Evolutionary conservation across 768 basidiomycete species (phyloP).

Genomic region (Leccinum boreale): DNA sequence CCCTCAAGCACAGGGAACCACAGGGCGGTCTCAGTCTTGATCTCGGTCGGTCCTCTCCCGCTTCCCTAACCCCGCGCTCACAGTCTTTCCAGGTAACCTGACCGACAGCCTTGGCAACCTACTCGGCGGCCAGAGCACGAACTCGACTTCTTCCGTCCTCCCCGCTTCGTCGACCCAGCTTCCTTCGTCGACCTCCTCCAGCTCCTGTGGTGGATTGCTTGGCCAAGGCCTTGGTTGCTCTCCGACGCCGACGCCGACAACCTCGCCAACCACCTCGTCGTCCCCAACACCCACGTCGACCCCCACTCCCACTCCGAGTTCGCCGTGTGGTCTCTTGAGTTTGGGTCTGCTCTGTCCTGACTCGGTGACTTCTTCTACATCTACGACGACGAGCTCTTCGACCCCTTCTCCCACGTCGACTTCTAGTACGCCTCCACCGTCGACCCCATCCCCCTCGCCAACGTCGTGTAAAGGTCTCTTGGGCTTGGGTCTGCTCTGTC

Average conservation of each 20-base stretch:
- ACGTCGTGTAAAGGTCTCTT: neutral
- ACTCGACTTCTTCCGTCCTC: slow-evolving; percentile 13
- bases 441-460: neutral
- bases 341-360: neutral
- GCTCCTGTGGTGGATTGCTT: slow-evolving; percentile 18
- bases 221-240: slow-evolving; percentile 20
- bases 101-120: neutral
- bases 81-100: neutral
- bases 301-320: neutral
- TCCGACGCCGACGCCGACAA: slow-evolving; percentile 1
- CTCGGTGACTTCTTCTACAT: neutral
- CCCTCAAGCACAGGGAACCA: slow-evolving; percentile 22
- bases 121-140: neutral
- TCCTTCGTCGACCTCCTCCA: neutral
- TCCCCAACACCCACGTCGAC: neutral
- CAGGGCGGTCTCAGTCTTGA: slow-evolving; percentile 9
- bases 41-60: slow-evolving; percentile 6
- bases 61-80: neutral
- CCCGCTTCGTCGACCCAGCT: slow-evolving; percentile 6
- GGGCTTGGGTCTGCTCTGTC: neutral
- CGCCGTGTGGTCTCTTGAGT: neutral
- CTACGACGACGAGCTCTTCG: neutral
- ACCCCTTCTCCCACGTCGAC: neutral
- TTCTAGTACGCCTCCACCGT: neutral
- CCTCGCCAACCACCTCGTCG: neutral